phyloP scores from a whole-genome alignment of 192 early-diverging fungal species.

The Thoreauomyces humboldtii region DNA sequence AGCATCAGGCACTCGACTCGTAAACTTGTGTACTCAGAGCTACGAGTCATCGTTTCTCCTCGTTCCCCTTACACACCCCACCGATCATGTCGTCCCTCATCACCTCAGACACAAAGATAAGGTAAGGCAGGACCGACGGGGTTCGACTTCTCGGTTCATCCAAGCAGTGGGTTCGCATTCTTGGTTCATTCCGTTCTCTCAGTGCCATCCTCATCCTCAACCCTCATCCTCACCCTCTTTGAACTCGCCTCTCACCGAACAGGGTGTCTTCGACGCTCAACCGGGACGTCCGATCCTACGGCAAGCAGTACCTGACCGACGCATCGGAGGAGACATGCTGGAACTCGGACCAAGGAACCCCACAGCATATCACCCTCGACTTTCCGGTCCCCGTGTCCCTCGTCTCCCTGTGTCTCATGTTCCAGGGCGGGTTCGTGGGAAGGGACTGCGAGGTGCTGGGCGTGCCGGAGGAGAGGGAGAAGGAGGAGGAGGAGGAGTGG shows the following conservation, averaged over 20 bases:
- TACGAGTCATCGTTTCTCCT: no score
- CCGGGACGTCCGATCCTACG: slow-evolving; percentile 70
- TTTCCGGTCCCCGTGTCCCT: slow-evolving; percentile 48
- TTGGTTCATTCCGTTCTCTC: neutral
- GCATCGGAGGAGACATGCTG: slow-evolving; percentile 83
- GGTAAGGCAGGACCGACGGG: neutral
- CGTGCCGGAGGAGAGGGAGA: neutral
- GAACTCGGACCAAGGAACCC: slow-evolving; percentile 84
- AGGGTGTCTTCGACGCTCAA: slow-evolving; percentile 89
- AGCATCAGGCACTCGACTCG: no score
- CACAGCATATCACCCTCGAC: slow-evolving; percentile 74
- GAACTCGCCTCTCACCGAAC: neutral
- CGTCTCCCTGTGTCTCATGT: slow-evolving; percentile 55
- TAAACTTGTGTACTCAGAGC: no score
- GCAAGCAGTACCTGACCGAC: slow-evolving; percentile 82
- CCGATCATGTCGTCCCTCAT: neutral
- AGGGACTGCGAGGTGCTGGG: slow-evolving; percentile 60
- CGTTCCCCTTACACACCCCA: neutral
- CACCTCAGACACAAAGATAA: neutral
- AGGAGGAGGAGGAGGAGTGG: neutral
- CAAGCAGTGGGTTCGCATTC: no score
- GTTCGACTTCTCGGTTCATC: no score
- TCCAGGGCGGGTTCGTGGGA: slow-evolving; percentile 88
- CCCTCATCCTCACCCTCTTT: neutral
- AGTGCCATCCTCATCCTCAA: no score